Base-by-base conservation (phyloP, 495 filamentous ascomycete genomes). In the Endocarpon pusillum region DNA sequence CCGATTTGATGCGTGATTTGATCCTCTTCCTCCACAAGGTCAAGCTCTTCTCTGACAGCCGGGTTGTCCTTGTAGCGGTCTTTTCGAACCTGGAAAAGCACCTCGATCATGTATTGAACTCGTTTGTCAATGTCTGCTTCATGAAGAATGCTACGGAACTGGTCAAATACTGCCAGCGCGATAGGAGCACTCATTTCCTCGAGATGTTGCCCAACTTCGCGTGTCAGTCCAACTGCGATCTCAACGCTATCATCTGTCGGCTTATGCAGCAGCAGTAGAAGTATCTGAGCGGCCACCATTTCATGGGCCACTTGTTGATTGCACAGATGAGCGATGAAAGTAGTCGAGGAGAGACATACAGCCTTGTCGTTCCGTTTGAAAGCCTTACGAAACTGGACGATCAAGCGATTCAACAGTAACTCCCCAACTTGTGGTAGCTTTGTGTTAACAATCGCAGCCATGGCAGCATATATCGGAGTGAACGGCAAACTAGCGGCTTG, bases 31-130 rank as follows among this genome's bases (percentile, higher is more conserved):
- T 94, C 85, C 14, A 99, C 78, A 10, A 99, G 53, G 57, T 99
- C 89, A 21, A 99, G 62, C 47, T 96, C 91, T 46, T 94, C 83
- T 46, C 75, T 83, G 46, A 99, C 67, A 1, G 82, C 75, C 4
- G 72, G 83, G 41, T 94, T 82, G 46, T 96, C 83, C 59, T 94
- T 94, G 60, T 87, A 99, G 32, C 78, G 75, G 52, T 96, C 89
- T 54, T 94, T 96, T 34, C 89, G 73, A 21, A 94, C 76, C 54
- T 96, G 85, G 55, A 99, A 96, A 35, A 99, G 60, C 6, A 94
- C 87, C 50, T 99, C 89, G 40, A 99, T 91, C 84, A 92, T 92
- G 53, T 94, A 96, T 57, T 96, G 89, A 20, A 86, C 81, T 37
- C 89, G 66, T 58, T 92, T 93, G 47, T 99, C 89, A 46, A 96